These are phyloP conservation scores for Endotrypanum monterogeii DNA, from an alignment of 208 protist species.

Conservation along the genomic window DNA sequence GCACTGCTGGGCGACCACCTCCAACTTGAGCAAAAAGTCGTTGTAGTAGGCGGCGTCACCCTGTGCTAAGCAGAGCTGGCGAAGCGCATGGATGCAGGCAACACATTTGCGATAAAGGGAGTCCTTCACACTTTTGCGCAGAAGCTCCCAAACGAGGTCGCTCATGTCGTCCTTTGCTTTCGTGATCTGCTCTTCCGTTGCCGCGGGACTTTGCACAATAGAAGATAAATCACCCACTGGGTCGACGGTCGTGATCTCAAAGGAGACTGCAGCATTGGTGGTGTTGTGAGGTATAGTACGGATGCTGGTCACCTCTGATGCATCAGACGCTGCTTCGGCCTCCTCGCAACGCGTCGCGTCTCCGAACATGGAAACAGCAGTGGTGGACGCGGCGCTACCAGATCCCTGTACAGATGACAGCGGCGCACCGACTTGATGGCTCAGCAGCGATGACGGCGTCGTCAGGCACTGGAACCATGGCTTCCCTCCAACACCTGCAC, in stretches of 20 bases:
- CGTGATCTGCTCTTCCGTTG: slow-evolving; percentile 20
- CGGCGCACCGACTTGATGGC: not conserved
- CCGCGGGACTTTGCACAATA: slow-evolving; percentile 23
- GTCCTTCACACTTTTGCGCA: slow-evolving; percentile 61
- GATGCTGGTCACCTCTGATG: slow-evolving; percentile 4
- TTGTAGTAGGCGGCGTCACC: slow-evolving; percentile 77
- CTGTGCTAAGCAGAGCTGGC: slow-evolving; percentile 64
- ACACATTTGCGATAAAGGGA: slow-evolving; percentile 74
- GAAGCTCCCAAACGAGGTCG: slow-evolving; percentile 55
- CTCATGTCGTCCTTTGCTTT: slow-evolving; percentile 67
- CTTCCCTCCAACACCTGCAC: not conserved
- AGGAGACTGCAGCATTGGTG: slow-evolving; percentile 8
- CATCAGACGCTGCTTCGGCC: not conserved
- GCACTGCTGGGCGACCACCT: slow-evolving; percentile 40
- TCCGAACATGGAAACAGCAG: slow-evolving; percentile 9
- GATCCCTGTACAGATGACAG: not conserved
- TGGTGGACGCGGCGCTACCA: not conserved
- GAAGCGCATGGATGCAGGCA: slow-evolving; percentile 64
- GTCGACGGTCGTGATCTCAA: slow-evolving; percentile 40
- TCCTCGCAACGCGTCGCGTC: not conserved
- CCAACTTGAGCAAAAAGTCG: slow-evolving; percentile 61
- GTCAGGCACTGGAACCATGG: slow-evolving; percentile 10
- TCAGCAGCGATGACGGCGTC: not conserved
- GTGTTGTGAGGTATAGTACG: slow-evolving; percentile 17
- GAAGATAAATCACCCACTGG: slow-evolving; percentile 52